A percentile compares a stretch with the other conserved stretches of the same genome.
Evolutionary conservation across 306 rosid species (phyloP).

Genomic region (Corylus americana): DNA sequence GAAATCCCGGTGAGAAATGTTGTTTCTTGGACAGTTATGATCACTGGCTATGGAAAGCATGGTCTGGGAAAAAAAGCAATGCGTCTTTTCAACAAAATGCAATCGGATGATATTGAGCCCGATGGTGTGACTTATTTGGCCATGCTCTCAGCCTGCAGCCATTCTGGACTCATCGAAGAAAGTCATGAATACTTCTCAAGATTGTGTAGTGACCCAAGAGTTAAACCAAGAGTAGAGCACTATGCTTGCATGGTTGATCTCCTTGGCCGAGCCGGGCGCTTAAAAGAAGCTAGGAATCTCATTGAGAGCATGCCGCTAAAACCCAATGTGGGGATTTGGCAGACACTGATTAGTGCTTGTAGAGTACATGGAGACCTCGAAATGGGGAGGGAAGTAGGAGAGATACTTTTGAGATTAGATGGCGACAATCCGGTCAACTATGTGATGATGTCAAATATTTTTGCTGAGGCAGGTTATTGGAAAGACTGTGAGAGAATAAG

Average conservation of each 20-base stretch:
- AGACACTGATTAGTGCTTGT: conserved; percentile 61
- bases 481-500: conserved; percentile 60
- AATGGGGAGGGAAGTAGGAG: conserved; percentile 56
- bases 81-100: conserved; percentile 50
- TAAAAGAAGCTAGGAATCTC: conserved; percentile 58
- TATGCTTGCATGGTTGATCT: conserved; percentile 70
- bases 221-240: conserved; percentile 54
- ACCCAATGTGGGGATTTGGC: conserved; percentile 65
- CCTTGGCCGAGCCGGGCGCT: conserved; percentile 56
- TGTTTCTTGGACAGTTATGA: conserved; percentile 71
- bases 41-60: conserved; percentile 68
- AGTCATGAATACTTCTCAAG: conserved; percentile 54
- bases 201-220: conserved; percentile 27
- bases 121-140: conserved; percentile 59
- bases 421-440: conserved; percentile 53
- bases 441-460: conserved; percentile 64
- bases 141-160: conserved; percentile 73
- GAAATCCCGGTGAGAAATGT: conserved; percentile 44
- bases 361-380: conserved; percentile 60
- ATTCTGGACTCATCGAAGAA: conserved; percentile 54
- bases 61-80: conserved; percentile 56
- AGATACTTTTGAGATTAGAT: conserved; percentile 47
- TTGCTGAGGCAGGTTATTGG: conserved; percentile 61
- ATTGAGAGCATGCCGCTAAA: conserved; percentile 54
- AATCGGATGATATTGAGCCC: conserved; percentile 39